Evolutionary conservation across 2,329 filamentous ascomycete species (phyloP).

Genomic region (Alternaria incomplexa): DNA sequence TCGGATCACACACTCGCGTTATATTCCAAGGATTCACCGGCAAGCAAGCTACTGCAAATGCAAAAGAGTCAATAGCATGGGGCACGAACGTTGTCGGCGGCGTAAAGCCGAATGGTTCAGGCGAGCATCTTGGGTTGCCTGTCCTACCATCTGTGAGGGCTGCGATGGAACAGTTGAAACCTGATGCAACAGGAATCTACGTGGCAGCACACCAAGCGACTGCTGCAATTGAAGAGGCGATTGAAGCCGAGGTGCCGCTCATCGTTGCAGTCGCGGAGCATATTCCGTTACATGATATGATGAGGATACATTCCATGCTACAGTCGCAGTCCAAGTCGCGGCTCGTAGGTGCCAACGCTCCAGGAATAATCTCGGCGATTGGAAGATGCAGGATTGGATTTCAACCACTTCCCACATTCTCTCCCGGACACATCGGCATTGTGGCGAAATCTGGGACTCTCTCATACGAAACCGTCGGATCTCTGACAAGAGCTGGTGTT

Average conservation of each 20-base stretch:
- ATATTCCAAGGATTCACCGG: slow-evolving; percentile 77
- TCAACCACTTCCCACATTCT: slow-evolving; percentile 76
- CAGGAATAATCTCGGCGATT: slow-evolving; percentile 77
- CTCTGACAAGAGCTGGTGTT: slow-evolving; percentile 73
- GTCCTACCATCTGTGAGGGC: slow-evolving; percentile 71
- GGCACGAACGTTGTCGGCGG: slow-evolving; percentile 82
- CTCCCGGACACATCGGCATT: slow-evolving; percentile 72
- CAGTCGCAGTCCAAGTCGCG: slow-evolving; percentile 73
- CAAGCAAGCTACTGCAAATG: slow-evolving; percentile 74
- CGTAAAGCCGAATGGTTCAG: slow-evolving; percentile 72
- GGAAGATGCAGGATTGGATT: slow-evolving; percentile 76
- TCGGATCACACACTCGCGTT: slow-evolving; percentile 69
- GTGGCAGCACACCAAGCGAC: slow-evolving; percentile 77
- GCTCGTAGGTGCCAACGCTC: slow-evolving; percentile 80
- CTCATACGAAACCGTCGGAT: slow-evolving; percentile 79
- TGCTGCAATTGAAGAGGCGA: slow-evolving; percentile 77
- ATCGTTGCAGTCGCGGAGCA: slow-evolving; percentile 82
- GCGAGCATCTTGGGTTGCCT: slow-evolving; percentile 75
- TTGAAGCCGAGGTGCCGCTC: slow-evolving; percentile 77
- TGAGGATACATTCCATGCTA: slow-evolving; percentile 74
- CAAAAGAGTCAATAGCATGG: slow-evolving; percentile 76
- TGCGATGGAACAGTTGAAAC: slow-evolving; percentile 73
- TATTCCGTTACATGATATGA: slow-evolving; percentile 78
- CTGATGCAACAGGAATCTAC: slow-evolving; percentile 80
- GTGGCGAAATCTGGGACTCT: slow-evolving; percentile 82